phyloP scores from a whole-genome alignment of 1,284 basidiomycete genomes.

The Apiotrichum gracile region DNA sequence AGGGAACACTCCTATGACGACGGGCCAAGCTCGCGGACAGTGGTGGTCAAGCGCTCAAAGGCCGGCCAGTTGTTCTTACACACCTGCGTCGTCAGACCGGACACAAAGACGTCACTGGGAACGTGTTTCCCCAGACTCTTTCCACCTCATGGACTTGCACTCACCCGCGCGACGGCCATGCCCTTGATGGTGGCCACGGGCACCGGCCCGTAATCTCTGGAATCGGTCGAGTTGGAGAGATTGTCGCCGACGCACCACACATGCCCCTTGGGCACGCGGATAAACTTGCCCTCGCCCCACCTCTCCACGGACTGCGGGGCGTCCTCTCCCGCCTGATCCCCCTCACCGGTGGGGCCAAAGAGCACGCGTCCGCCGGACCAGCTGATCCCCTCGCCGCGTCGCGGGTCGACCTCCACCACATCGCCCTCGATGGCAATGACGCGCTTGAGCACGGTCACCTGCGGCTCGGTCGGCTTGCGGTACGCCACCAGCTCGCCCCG shows the following conservation, averaged over 20 bases:
- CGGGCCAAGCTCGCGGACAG: too few species aligned
- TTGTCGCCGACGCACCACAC: slow-evolving; percentile 96
- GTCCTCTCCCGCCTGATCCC: slow-evolving; percentile 47
- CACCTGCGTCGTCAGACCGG: background rate
- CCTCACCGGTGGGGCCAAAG: too few species aligned
- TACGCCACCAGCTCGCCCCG: slow-evolving; percentile 80
- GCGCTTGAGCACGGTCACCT: slow-evolving; percentile 74
- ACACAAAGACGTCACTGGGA: background rate
- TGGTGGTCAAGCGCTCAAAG: too few species aligned
- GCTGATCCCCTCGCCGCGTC: too few species aligned
- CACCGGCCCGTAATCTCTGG: slow-evolving; percentile 84
- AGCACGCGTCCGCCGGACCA: too few species aligned
- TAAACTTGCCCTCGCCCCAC: slow-evolving; percentile 1
- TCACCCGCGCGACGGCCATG: slow-evolving; percentile 68
- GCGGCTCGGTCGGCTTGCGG: slow-evolving; percentile 63
- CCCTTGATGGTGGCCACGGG: slow-evolving; percentile 75
- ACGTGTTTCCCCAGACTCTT: too few species aligned
- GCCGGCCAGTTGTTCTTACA: background rate
- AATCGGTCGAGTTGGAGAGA: slow-evolving; percentile 73
- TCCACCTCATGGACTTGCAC: slow-evolving; percentile 18
- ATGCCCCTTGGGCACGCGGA: slow-evolving; percentile 71
- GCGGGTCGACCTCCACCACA: slow-evolving; percentile 73
- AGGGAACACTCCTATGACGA: too few species aligned
- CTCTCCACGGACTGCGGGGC: background rate
- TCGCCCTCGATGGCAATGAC: slow-evolving; percentile 88